Evolutionary conservation across 306 rosid species (phyloP).

Genomic region (Cyclanthera cordifolia): DNA sequence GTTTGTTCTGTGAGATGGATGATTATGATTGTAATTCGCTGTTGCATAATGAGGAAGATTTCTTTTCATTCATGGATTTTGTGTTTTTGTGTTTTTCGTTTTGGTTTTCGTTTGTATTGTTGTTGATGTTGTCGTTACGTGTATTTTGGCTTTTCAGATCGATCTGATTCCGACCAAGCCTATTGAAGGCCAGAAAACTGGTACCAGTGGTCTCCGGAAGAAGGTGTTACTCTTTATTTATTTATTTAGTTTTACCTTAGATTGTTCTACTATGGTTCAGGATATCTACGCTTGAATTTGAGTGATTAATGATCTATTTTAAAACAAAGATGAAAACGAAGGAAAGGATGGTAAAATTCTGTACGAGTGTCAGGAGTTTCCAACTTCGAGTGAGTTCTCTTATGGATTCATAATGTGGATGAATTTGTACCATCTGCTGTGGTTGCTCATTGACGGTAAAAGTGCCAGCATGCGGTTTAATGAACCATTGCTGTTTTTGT

Average conservation of each 20-base stretch:
- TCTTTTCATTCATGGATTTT: not conserved
- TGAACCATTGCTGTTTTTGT: not conserved
- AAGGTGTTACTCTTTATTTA: constrained; percentile 34
- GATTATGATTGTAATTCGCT: not conserved
- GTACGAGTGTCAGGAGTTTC: not conserved
- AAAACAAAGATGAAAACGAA: not conserved
- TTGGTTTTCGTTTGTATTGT: not conserved
- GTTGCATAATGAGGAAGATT: not conserved
- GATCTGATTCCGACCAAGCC: constrained; percentile 63
- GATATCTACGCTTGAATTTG: not conserved
- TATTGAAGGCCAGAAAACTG: constrained; percentile 88
- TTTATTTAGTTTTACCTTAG: not conserved
- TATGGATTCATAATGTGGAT: not conserved
- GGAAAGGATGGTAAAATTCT: not conserved
- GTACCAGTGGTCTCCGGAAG: constrained; percentile 95
- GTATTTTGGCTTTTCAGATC: constrained; percentile 35
- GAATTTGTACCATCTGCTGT: not conserved
- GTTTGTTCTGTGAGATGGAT: not conserved
- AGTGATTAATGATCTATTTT: not conserved
- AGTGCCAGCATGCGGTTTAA: not conserved
- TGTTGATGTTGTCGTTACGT: not conserved
- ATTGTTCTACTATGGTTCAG: not conserved
- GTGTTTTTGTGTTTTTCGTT: not conserved
- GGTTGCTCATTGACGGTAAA: not conserved
- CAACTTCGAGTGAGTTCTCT: not conserved